Conservation (phyloP, 2,329 filamentous ascomycete genomes). For the Zopfia rhizophila region DNA sequence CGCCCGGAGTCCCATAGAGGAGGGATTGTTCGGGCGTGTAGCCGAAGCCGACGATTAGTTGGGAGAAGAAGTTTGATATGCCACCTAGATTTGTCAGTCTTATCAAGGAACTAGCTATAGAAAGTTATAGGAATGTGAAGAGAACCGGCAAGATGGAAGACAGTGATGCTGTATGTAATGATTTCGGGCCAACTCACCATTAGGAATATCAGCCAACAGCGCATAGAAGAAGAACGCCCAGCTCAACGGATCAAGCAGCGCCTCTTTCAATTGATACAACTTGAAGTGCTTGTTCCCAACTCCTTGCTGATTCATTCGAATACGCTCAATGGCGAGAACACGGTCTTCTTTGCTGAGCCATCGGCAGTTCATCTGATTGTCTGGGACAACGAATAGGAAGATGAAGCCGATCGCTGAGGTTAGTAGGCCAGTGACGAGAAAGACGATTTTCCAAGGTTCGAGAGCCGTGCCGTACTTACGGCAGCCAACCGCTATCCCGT, state of each 20-base stretch:
- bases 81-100: too few species aligned
- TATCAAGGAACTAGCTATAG: slow-evolving; percentile 14
- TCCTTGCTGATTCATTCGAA: slow-evolving; percentile 79
- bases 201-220: slow-evolving; percentile 66
- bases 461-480: slow-evolving; percentile 66
- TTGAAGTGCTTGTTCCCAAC: slow-evolving; percentile 77
- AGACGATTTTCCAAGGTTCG: slow-evolving; percentile 72
- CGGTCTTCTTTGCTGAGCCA: slow-evolving; percentile 74
- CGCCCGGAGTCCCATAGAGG: slow-evolving; percentile 72
- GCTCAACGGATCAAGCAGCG: slow-evolving; percentile 66
- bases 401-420: slow-evolving; percentile 54
- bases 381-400: slow-evolving; percentile 62
- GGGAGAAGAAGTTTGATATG: slow-evolving; percentile 70
- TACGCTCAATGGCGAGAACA: slow-evolving; percentile 74
- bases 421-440: slow-evolving; percentile 57
- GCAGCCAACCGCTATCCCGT: slow-evolving; percentile 69
- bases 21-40: slow-evolving; percentile 71
- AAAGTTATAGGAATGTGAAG: too few species aligned
- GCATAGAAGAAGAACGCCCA: slow-evolving; percentile 71
- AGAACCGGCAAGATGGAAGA: too few species aligned
- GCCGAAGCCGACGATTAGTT: slow-evolving; percentile 71
- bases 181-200: slow-evolving; percentile 51
- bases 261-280: slow-evolving; percentile 71
- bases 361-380: slow-evolving; percentile 69
- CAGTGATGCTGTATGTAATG: slow-evolving; percentile 14